Base-by-base conservation (phyloP, 2,329 filamentous ascomycete genomes). In the Apiospora pterosperma region DNA sequence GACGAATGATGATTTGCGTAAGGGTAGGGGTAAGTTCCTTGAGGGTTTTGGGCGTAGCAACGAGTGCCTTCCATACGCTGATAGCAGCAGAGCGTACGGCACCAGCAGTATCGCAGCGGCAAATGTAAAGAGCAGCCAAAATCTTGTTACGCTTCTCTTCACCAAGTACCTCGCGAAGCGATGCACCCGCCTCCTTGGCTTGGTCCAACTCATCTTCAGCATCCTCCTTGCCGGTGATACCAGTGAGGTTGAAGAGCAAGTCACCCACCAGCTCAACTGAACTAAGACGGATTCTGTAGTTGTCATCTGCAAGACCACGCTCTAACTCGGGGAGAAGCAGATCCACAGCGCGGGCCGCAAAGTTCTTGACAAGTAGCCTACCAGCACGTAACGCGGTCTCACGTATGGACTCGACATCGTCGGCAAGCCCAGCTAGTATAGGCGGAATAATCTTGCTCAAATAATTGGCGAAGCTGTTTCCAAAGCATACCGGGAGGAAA, bases 261-360 rank as follows among this genome's bases (percentile, higher is more conserved):
- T 99, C 96, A 71, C 96, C 96, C 64, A 99, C 95, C 67, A 99
- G 85, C 80, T 99, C 96, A 66, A 99, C 96, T 59, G 96, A 99
- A 78, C 95, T 98, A 76, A 99, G 90, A 83, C 96, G 92, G 73
- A 99, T 99, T 73, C 96, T 92, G 79, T 98, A 96, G 80, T 88
- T 99, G 78, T 98, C 93, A 76, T 99, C 95, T n/a, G 94, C 95
- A 69, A 99, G 85, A 76, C 96, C 96, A 70, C 96, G 91, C 80
- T 99, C 96, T 67, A 99, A 86, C 77, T 99, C 96, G 7, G 96
- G 96, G 64, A 99, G 85, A 21, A 99, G 84, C 21, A 99, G 86
- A 75, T 99, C 96, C 62, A 99, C 96, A 41, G 96, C 92, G 74
- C 94, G 92, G 62, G 93, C 92, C 31, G 96, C 93, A 77, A 99